Evolutionary conservation across 129 eudicot genomes (phyloP), one percentile per base, ranked within the genome.

Genomic region (Ambrosia artemisiifolia): DNA sequence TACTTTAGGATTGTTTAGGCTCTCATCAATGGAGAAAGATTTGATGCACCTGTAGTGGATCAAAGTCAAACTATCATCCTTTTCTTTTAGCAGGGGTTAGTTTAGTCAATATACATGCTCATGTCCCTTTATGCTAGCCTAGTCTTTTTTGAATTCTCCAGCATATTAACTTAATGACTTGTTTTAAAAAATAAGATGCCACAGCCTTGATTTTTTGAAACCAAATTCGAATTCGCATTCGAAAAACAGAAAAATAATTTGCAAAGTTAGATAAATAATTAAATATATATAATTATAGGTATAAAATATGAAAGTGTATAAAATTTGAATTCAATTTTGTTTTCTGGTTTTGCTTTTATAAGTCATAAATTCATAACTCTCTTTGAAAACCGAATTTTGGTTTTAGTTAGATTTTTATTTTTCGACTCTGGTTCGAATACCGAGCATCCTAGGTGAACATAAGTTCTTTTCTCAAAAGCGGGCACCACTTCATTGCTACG

Each of bases 21-120:
- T 78, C 70, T 78, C n/a, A 70, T 70, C 14, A 13, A 40, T 70
- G 59, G 82, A 63, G 72, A 11, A 78, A 70, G 56, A 30, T 70
- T 76, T 60, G 43, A 17, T 51, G 19, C 59, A 17, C 59, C 17
- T 51, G 59, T 51, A n/a, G 55, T 49, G 55, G 54, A 14, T 51
- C 57, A 51, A 51, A 7, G 6, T 51, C 57, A 51, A 51, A 7
- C 11, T 51, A 16, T 51, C 59, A 16, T 51, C 59, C 19, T 51
- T 51, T 51, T 51, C 17, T 51, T 14, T 51, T 67, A 43, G 80
- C 34, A 34, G 69, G 69, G 61, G 40, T 57, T 46, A 48, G 63
- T 20, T 35, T 64, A 34, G 36, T 60, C 18, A 33, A 1, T 60
- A 35, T 36, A 63, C 49, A 34, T 33, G 33, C 16, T 32, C 36